Conservation (phyloP, 2,329 filamentous ascomycete species). For the Gnomoniopsis sp. region DNA sequence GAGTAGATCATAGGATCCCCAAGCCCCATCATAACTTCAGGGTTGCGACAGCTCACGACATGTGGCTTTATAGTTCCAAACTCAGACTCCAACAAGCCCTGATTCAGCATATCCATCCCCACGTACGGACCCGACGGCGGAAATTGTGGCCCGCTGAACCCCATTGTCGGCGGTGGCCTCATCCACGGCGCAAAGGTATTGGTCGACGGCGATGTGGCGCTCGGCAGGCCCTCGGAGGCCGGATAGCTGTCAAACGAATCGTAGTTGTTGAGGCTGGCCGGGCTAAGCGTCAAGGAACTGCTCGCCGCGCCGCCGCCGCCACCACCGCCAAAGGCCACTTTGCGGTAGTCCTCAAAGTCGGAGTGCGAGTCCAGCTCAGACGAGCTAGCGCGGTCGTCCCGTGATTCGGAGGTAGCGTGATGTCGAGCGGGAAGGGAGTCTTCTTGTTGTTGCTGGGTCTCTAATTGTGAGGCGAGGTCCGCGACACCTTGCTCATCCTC, state of each 20-base stretch:
- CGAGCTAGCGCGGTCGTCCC: slow-evolving; percentile 50
- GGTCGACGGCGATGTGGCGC: slow-evolving; percentile 28
- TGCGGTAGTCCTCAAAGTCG: slow-evolving; percentile 54
- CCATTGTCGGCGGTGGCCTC: slow-evolving; percentile 28
- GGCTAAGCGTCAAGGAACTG: slow-evolving; percentile 46
- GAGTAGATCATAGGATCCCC: slow-evolving; percentile 58
- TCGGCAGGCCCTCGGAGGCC: slow-evolving; percentile 26
- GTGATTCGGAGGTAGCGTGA: slow-evolving; percentile 33
- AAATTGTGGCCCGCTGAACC: slow-evolving; percentile 34
- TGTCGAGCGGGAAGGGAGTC: slow-evolving; percentile 29
- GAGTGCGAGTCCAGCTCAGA: slow-evolving; percentile 51
- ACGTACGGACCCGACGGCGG: slow-evolving; percentile 39
- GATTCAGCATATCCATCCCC: slow-evolving; percentile 44
- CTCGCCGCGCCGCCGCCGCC: slow-evolving; percentile 29
- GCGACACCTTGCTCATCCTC: slow-evolving; percentile 57
- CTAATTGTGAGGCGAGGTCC: slow-evolving; percentile 54
- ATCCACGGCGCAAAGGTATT: slow-evolving; percentile 18
- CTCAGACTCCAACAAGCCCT: slow-evolving; percentile 48
- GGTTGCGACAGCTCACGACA: slow-evolving; percentile 47
- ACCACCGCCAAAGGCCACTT: slow-evolving; percentile 39
- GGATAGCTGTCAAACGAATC: slow-evolving; percentile 37
- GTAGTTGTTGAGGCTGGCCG: slow-evolving; percentile 46
- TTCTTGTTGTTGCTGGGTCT: slow-evolving; percentile 40
- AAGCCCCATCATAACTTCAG: slow-evolving; percentile 55
- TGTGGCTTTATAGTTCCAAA: slow-evolving; percentile 56